These are phyloP conservation scores for Hericium rajendrae DNA, from an alignment of 768 basidiomycete species.

Conservation along the genomic window DNA sequence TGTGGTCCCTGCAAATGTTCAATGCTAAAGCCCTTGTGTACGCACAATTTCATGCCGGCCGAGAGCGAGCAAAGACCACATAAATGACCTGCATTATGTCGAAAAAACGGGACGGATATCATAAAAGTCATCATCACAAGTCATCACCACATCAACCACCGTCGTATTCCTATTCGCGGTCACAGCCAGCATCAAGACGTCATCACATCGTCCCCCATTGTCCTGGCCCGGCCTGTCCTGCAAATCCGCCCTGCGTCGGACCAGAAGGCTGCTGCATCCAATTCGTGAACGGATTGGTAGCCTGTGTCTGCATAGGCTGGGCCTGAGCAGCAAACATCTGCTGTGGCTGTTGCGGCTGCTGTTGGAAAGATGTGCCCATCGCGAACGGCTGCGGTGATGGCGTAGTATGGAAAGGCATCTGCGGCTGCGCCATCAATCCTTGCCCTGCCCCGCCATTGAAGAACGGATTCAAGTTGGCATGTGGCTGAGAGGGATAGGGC, in stretches of 20 bases:
- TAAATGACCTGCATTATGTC: not conserved
- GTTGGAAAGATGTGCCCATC: constrained; percentile 13
- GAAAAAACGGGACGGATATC: not conserved
- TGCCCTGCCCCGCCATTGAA: constrained; percentile 22
- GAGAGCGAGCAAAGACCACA: not conserved
- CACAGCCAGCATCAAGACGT: not conserved
- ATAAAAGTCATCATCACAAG: not conserved
- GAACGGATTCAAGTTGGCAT: constrained; percentile 2
- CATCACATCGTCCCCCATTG: not conserved
- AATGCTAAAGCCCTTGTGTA: not conserved
- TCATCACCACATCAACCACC: not conserved
- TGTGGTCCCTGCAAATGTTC: too few species aligned
- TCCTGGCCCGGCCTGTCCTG: not conserved
- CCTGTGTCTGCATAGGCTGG: constrained; percentile 8
- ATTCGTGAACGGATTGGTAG: constrained; percentile 17
- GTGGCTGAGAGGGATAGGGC: constrained; percentile 2
- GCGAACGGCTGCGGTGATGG: constrained; percentile 9
- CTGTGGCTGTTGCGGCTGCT: constrained; percentile 17
- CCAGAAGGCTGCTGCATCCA: constrained; percentile 15
- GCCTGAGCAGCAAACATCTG: constrained; percentile 10
- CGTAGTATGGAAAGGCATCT: constrained; percentile 11
- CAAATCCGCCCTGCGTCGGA: not conserved
- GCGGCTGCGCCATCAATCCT: constrained; percentile 21
- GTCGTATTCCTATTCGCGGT: not conserved
- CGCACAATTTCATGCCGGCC: not conserved